These are phyloP conservation scores for Diaporthe velutina DNA, from an alignment of 2,329 filamentous ascomycete species.

Conservation along the genomic window DNA sequence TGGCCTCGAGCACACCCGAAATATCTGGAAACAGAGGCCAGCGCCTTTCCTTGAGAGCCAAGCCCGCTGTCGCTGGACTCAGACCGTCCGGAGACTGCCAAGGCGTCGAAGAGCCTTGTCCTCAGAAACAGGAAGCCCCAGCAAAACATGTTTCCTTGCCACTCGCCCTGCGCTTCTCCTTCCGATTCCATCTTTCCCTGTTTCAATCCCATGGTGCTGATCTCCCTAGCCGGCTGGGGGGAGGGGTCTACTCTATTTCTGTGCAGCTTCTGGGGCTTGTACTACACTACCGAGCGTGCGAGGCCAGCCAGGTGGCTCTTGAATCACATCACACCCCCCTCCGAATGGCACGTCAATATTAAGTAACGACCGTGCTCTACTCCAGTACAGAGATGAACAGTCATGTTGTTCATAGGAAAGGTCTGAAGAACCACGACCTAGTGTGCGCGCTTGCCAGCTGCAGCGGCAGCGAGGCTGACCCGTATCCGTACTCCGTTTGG, in stretches of 20 bases:
- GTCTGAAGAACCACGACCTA: not conserved
- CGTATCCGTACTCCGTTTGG: not conserved
- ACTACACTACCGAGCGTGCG: not conserved
- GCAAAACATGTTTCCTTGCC: slow-evolving; percentile 37
- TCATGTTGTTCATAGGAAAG: not conserved
- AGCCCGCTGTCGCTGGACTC: slow-evolving; percentile 33
- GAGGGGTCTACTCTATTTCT: slow-evolving; percentile 3
- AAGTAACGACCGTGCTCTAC: not conserved
- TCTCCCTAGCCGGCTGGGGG: slow-evolving; percentile 19
- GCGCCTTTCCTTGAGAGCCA: slow-evolving; percentile 32
- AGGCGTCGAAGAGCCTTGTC: slow-evolving; percentile 36
- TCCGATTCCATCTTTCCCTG: slow-evolving; percentile 26
- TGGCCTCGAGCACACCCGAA: slow-evolving; percentile 30
- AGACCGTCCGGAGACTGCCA: slow-evolving; percentile 38
- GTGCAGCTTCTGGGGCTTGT: not conserved
- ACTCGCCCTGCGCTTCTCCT: slow-evolving; percentile 19
- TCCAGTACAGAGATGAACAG: not conserved
- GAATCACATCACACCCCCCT: not conserved
- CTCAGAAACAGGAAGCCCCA: slow-evolving; percentile 21
- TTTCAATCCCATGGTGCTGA: slow-evolving; percentile 30
- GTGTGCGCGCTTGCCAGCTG: not conserved
- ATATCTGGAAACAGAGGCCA: slow-evolving; percentile 27
- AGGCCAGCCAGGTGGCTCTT: slow-evolving; percentile 15
- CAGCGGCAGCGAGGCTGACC: not conserved
- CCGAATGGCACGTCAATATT: not conserved